A percentile compares a stretch with the other conserved stretches of the same genome.
phyloP scores from a whole-genome alignment of 2,329 filamentous ascomycete genomes.

The Alternaria alternata region DNA sequence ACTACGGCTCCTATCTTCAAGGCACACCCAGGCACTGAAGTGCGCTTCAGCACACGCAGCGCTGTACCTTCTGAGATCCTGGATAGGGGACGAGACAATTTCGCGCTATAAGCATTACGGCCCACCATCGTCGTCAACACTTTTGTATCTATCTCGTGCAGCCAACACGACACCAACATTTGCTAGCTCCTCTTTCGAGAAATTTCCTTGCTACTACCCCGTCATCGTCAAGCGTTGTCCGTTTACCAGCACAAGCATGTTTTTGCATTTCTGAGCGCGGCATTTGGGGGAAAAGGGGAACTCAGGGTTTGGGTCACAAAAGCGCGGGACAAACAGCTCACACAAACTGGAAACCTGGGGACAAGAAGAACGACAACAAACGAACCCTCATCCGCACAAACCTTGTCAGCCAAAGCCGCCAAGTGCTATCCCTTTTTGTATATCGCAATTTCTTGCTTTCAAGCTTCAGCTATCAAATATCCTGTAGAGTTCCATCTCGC shows the following conservation, averaged over 20 bases:
- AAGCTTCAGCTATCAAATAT: conserved; percentile 2
- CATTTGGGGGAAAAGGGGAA: not conserved
- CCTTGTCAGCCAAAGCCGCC: not conserved
- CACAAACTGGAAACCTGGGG: not conserved
- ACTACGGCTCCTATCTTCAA: conserved; percentile 53
- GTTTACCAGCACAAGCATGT: conserved; percentile 4
- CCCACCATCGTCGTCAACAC: not conserved
- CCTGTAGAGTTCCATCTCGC: not conserved
- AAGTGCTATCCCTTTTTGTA: not conserved
- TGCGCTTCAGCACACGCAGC: conserved; percentile 49
- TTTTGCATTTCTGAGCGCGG: conserved; percentile 5
- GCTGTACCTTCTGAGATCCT: conserved; percentile 51
- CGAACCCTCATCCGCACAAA: not conserved
- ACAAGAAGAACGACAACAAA: not conserved
- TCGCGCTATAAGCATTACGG: conserved; percentile 21
- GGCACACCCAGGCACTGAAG: conserved; percentile 51
- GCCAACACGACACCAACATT: not conserved
- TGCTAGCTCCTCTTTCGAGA: not conserved
- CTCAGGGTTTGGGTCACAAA: not conserved
- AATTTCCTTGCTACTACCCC: conserved; percentile 10
- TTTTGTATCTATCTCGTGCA: not conserved
- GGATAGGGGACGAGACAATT: conserved; percentile 39
- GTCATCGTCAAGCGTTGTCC: conserved; percentile 2
- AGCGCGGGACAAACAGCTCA: not conserved
- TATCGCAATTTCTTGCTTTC: not conserved